A percentile compares a stretch with the other conserved stretches of the same genome.
Evolutionary conservation across 495 filamentous ascomycete species (phyloP).

Genomic region (Venustampulla echinocandica): DNA sequence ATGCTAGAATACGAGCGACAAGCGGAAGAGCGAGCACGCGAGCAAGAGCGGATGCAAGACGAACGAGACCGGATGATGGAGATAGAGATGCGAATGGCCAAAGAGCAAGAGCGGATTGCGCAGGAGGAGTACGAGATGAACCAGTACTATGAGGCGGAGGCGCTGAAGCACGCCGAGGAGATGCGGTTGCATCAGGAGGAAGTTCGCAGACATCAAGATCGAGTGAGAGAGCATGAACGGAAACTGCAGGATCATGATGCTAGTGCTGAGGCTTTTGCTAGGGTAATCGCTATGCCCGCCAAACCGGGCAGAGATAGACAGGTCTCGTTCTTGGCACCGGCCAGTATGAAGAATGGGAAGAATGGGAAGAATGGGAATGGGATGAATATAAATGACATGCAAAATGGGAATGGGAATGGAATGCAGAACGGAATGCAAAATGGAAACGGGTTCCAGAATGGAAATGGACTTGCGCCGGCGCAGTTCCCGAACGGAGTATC

Average conservation of each 20-base stretch:
- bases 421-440: too few relatives aligned
- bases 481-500: neutral
- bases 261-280: constrained; percentile 18
- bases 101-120: constrained; percentile 33
- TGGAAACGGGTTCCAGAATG: too few relatives aligned
- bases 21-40: constrained; percentile 15
- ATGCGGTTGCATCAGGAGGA: constrained; percentile 17
- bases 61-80: constrained; percentile 32
- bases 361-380: constrained; percentile 1
- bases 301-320: constrained; percentile 18
- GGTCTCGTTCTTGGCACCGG: constrained; percentile 10
- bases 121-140: constrained; percentile 38
- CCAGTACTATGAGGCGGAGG: constrained; percentile 25
- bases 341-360: neutral
- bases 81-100: constrained; percentile 34
- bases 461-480: neutral
- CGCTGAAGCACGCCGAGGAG: constrained; percentile 37
- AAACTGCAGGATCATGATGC: constrained; percentile 20
- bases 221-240: constrained; percentile 16
- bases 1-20: constrained; percentile 35
- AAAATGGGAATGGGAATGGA: too few relatives aligned
- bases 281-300: constrained; percentile 21
- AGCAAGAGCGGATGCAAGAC: constrained; percentile 21
- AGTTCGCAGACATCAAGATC: constrained; percentile 16
- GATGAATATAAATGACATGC: neutral